Evolutionary conservation across 2,329 filamentous ascomycete genomes (phyloP), one percentile per base, ranked within the genome.

Genomic region (Cryphonectria radicalis): DNA sequence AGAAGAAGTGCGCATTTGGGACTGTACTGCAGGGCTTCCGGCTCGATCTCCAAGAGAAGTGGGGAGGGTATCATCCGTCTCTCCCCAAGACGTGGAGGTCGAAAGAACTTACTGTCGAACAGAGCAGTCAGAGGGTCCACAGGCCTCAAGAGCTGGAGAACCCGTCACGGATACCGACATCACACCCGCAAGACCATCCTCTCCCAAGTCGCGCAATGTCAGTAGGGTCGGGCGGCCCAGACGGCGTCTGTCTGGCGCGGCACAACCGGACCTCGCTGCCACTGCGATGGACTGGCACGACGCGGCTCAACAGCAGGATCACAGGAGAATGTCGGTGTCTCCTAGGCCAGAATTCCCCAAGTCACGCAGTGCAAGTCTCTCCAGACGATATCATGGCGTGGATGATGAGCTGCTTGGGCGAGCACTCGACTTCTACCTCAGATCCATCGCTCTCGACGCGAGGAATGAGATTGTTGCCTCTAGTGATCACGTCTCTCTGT

Each of bases 361-460:
- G 60, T 80, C 81, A 3, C 79, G 80, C 5, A 81, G 82, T 63
- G 77, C 79, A 5, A 83, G 81, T 35, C 76, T 77, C 4, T 53
- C 43, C 17, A 35, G 57, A 10, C 63, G 63, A 6, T 40, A 53
- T 8, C 32, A 37, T 22, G 69, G 55, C 22, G 28, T 63, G 0
- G 64, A 70, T n/a, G 55, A 60, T 3, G 37, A 32, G 5, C 17
- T 70, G 6, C 57, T 63, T 2, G 69, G 43, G 28, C 42, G 64
- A 74, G 74, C 2, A 65, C 77, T 35, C 68, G 60, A 71, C n/a
- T 35, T 68, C 28, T 43, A 70, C 3, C 50, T 68, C 10, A 65
- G 63, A 63, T 75, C 72, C 2, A 78, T 79, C 3, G 70, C 74
- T 3, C 78, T 80, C 10, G 73, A 67, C 1, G 76, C 75, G 1